Base-by-base conservation (phyloP, 73 alveolate genomes). In the Paramecium tetraurelia region DNA sequence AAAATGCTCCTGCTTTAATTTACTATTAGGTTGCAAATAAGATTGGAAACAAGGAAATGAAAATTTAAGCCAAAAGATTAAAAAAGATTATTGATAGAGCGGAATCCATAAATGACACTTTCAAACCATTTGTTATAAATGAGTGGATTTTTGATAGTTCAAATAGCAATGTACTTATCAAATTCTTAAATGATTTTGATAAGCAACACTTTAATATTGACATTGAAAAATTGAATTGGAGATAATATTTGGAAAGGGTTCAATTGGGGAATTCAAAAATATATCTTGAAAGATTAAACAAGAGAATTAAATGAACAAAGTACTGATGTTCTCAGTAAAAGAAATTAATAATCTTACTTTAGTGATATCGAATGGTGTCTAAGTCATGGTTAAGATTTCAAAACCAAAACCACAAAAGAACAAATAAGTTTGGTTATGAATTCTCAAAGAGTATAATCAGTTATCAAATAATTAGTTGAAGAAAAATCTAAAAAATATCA, bases 91-190 rank as follows among this genome's bases (percentile, higher is more conserved):
- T 96, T 12, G 95, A 94, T n/a, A 93, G 94, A 75, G 95, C 96
- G 20, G 94, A 93, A 85, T 70, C 83, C 12, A 89, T 95, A 4
- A 93, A 95, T 5, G 92, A 83, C 20, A 85, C 92, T 12, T 96
- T 95, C 89, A 33, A 76, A 69, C 96, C 92, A 16, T 95, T 95
- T 38, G 93, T 96, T 18, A 69, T 48, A 8, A 90, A 72, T 50
- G 99, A 96, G 68, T 96, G 99, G 99, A 96, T 96, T 18, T 96
- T 96, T 86, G 96, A 93, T 68, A 90, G 89, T 68, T 86, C 92
- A 0, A 95, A 92, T 31, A 58, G 92, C 16, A 76, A 76, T 41
- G 58, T 86, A 31, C 58, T 96, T 40, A 36, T 35, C 22, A 86
- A 58, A 21, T 35, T 8, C 33, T 58, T 94, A 29, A 48, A 31